Percentiles rank a stretch among this genome's conserved stretches.
phyloP scores from a whole-genome alignment of 805 yeast genomes.

The Metschnikowia borealis region DNA sequence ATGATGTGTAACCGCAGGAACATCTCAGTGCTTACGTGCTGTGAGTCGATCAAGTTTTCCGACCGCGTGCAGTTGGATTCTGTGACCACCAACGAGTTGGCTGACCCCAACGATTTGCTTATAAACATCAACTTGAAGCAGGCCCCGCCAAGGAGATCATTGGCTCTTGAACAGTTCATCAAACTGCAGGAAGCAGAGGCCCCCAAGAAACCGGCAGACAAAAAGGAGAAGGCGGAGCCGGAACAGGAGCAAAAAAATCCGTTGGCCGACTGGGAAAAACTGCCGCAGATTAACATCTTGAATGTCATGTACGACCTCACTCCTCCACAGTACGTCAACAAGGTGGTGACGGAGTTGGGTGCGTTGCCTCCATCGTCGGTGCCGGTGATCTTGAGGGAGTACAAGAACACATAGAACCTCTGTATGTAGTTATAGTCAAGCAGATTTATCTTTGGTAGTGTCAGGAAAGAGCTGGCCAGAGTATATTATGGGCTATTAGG shows the following conservation, averaged over 20 bases:
- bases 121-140: constrained; percentile 45
- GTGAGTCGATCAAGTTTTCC: constrained; percentile 90
- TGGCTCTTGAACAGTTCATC: constrained; percentile 62
- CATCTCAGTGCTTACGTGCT: constrained; percentile 91
- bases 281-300: constrained; percentile 64
- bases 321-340: constrained; percentile 89
- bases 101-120: constrained; percentile 71
- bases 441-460: too few relatives aligned
- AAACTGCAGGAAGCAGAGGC: constrained; percentile 36
- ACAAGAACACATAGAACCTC: constrained; percentile 44
- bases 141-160: constrained; percentile 54
- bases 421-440: too few relatives aligned
- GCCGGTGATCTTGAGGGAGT: constrained; percentile 93
- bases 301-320: constrained; percentile 91
- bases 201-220: constrained; percentile 24
- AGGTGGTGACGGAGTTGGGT: constrained; percentile 94
- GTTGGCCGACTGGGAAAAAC: constrained; percentile 58
- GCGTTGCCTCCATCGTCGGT: constrained; percentile 97
- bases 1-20: constrained; percentile 85
- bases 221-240: constrained; percentile 16
- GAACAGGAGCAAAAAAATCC: constrained; percentile 37
- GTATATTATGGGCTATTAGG: too few relatives aligned
- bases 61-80: constrained; percentile 95
- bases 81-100: constrained; percentile 90
- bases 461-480: too few relatives aligned